A percentile compares a stretch with the other conserved stretches of the same genome.
phyloP scores from a whole-genome alignment of 108 stramenopile species.

The Fistulifera solaris region DNA sequence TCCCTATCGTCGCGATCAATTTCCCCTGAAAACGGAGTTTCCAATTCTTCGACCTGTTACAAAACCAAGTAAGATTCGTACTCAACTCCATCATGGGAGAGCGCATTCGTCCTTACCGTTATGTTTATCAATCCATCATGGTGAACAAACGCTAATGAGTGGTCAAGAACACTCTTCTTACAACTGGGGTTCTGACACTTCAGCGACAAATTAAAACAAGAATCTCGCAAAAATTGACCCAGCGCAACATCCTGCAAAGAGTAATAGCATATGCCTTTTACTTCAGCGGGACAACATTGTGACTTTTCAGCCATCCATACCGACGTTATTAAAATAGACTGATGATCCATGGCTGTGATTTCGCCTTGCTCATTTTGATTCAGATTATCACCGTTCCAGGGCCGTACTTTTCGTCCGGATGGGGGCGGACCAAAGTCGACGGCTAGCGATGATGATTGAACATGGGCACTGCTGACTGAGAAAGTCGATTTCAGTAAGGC shows the following conservation, averaged over 20 bases:
- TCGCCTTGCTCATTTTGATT: conserved; percentile 48
- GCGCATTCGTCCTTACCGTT: conserved; percentile 30
- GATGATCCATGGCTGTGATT: conserved; percentile 80
- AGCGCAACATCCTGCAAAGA: conserved; percentile 84
- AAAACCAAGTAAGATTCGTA: not conserved
- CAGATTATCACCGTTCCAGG: conserved; percentile 81
- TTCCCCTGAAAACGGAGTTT: conserved; percentile 53
- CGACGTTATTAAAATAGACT: conserved; percentile 87
- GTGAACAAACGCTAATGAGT: conserved; percentile 88
- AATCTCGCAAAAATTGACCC: conserved; percentile 89
- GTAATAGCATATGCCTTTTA: conserved; percentile 93
- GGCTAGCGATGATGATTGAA: conserved; percentile 61
- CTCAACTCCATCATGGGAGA: not conserved
- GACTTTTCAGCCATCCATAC: conserved; percentile 92
- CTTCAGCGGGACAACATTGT: conserved; percentile 92
- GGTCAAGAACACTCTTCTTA: conserved; percentile 88
- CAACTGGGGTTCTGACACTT: conserved; percentile 89
- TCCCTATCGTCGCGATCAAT: conserved; percentile 17
- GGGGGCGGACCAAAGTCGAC: conserved; percentile 72
- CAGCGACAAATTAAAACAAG: conserved; percentile 88
- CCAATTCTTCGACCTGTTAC: conserved; percentile 54
- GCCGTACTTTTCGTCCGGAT: conserved; percentile 55
- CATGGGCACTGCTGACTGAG: conserved; percentile 27
- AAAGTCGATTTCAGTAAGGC: conserved; percentile 52
- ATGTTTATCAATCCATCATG: conserved; percentile 87